Base-by-base conservation (phyloP, 2,329 filamentous ascomycete species). In the Dactylellina sp. region DNA sequence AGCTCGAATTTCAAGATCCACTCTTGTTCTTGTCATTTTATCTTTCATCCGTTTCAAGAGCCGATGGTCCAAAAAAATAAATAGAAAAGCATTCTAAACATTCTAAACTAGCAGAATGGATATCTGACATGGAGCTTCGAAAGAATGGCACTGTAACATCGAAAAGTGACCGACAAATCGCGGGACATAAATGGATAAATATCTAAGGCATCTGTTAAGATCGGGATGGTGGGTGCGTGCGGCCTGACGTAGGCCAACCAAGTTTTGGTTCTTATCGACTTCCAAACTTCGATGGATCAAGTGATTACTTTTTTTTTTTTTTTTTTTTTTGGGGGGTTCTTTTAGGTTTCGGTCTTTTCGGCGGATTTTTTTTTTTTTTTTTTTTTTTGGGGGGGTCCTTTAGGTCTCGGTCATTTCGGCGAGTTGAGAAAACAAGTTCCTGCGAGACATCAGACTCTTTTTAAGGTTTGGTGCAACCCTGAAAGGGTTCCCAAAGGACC, bases 401-500 rank as follows among this genome's bases (percentile, higher is more conserved):
- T 9, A 32, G 28, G 5, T 32, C 28, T 32, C 37, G 6, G 3
- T 40, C 4, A 16, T 40, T 40, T 22, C 50, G 32, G 50, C 35
- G 50, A 40, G 16, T 40, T 25, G 49, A 18, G 44, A n/a, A 53
- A 53, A 35, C n/a, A 53, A 53, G 24, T n/a, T 35, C 20, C 16
- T 47, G 22, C 44, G 46, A 62, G 46, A 53, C 64, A 55, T 63
- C 46, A 40, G 40, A 28, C 37, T 50, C 55, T 46, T 47, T 62
- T 72, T 72, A 60, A 60, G 37, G 28, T 74, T 74, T 66, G 49
- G 70, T 74, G 70, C 70, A 49, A 74, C 70, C 37, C 44, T 72
- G 47, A 44, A n/a, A 53, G 40, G 50, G 40, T 39, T 47, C 16
- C 25, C 47, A 61, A 63, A 32, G n/a, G 28, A 42, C 25, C 22